phyloP scores from a whole-genome alignment of 768 basidiomycete genomes.

The Exsudoporus frostii region DNA sequence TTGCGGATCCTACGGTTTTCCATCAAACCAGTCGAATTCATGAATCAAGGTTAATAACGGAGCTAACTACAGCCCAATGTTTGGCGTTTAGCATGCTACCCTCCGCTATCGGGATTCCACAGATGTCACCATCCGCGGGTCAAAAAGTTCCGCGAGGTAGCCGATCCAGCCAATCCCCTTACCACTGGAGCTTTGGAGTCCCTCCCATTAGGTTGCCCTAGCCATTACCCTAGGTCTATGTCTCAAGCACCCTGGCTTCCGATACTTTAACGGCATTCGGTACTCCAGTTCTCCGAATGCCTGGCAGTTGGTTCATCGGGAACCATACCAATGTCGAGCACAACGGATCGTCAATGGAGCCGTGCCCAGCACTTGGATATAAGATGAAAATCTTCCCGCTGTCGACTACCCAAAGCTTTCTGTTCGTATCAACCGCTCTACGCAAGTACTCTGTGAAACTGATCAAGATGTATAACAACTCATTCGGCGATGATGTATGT shows the following conservation, averaged over 20 bases:
- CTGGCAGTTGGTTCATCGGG: constrained; percentile 16
- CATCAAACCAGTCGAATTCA: background rate
- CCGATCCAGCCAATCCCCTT: background rate
- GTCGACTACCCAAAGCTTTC: background rate
- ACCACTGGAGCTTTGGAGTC: constrained; percentile 4
- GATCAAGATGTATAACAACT: constrained; percentile 7
- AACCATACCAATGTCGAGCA: constrained; percentile 13
- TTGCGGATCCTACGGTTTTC: background rate
- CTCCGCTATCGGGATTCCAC: background rate
- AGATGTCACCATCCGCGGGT: background rate
- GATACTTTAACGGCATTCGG: background rate
- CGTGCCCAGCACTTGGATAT: constrained; percentile 6
- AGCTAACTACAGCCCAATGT: background rate
- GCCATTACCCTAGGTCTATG: background rate
- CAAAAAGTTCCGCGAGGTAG: background rate
- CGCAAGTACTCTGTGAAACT: background rate
- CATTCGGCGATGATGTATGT: constrained; percentile 16
- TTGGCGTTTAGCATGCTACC: background rate
- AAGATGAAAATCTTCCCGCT: background rate
- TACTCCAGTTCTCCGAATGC: constrained; percentile 1
- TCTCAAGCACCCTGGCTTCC: background rate
- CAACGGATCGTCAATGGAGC: background rate
- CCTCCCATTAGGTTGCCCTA: background rate
- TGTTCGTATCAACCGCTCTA: background rate
- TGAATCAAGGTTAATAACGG: background rate